Base-by-base conservation (phyloP, 441 rosid genomes). In the Sinapis alba region DNA sequence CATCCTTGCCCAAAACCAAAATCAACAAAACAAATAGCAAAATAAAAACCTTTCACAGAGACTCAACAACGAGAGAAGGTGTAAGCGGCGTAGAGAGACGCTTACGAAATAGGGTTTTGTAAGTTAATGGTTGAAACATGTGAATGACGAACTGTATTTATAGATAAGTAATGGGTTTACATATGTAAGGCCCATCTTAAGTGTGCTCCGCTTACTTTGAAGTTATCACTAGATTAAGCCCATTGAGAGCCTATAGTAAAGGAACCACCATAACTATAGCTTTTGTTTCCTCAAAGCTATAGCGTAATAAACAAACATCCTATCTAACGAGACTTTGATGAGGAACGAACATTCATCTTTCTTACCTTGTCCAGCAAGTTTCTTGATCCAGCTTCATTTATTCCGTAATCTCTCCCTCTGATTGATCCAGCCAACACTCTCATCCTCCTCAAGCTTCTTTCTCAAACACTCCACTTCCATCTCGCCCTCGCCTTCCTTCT, bases 1-100 rank as follows among this genome's bases (percentile, higher is more conserved):
- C 75, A 76, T 76, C 79, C 15, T 63, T n/a, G 80, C 80, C 53
- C 5, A 43, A 64, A 6, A 18, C 13, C 21, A 3, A 28, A 54
- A 27, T 6, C 65, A 58, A 20, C 18, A 20, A 15, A 15, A 47
- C 54, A 15, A 6, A 15, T 38, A 47, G 5, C 8, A 6, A 47
- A 15, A 47, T 7, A 15, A 47, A 15, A 47, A 47, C 20, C 19
- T 4, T 16, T 47, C 4, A 47, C 20, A 47, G 9, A 47, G 10
- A 47, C 54, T 43, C 51, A 43, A n/a, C 0, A 43, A 43, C 43
- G 51, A 43, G 20, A 43, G 10, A 47, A 47, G 54, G 20, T 47
- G 5, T 16, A 16, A 47, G 64, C 77, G 77, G 65, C 77, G 58
- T 24, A 56, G 13, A 2, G 18, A 11, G 19, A 21, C 0, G 0